A percentile compares a stretch with the other conserved stretches of the same genome.
Evolutionary conservation across 257 asterid genomes (phyloP).

Genomic region (Ajuga chamaepitys): DNA sequence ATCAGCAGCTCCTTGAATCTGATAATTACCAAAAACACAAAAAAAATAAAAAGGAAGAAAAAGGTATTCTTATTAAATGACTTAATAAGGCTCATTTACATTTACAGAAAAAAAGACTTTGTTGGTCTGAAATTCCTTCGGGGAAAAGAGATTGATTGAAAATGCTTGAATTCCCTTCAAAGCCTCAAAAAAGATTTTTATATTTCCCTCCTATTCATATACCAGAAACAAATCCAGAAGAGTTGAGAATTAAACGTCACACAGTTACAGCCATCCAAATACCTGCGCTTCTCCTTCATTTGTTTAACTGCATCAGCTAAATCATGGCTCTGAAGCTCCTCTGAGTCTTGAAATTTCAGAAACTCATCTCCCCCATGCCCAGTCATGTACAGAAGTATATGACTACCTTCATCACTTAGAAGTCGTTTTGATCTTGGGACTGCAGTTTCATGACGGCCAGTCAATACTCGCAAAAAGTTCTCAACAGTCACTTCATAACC

Average conservation of each 20-base stretch:
- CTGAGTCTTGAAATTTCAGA: slow-evolving; percentile 95
- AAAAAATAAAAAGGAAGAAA: slow-evolving; percentile 7
- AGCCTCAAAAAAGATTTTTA: slow-evolving; percentile 1
- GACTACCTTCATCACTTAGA: slow-evolving; percentile 98
- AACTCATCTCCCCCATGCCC: slow-evolving; percentile 99
- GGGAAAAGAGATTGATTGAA: not conserved
- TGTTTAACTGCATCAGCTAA: slow-evolving; percentile 96
- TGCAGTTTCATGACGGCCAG: slow-evolving; percentile 91
- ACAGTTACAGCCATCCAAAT: not conserved
- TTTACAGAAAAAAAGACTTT: not conserved
- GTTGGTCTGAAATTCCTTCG: not conserved
- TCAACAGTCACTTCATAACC: slow-evolving; percentile 99
- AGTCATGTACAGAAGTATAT: slow-evolving; percentile 89
- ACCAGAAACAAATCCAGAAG: not conserved
- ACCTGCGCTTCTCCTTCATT: slow-evolving; percentile 98
- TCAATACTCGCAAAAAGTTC: slow-evolving; percentile 71
- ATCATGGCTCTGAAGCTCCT: slow-evolving; percentile 99
- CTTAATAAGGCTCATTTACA: not conserved
- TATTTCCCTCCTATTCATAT: not conserved
- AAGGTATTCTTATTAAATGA: slow-evolving; percentile 3
- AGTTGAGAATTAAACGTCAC: not conserved
- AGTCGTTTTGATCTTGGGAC: slow-evolving; percentile 97
- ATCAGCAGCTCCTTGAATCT: slow-evolving; percentile 96
- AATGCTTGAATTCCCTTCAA: slow-evolving; percentile 3
- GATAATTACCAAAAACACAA: slow-evolving; percentile 5